Base-by-base conservation (phyloP, 2,329 filamentous ascomycete species). In the Lizonia empirigonia region DNA sequence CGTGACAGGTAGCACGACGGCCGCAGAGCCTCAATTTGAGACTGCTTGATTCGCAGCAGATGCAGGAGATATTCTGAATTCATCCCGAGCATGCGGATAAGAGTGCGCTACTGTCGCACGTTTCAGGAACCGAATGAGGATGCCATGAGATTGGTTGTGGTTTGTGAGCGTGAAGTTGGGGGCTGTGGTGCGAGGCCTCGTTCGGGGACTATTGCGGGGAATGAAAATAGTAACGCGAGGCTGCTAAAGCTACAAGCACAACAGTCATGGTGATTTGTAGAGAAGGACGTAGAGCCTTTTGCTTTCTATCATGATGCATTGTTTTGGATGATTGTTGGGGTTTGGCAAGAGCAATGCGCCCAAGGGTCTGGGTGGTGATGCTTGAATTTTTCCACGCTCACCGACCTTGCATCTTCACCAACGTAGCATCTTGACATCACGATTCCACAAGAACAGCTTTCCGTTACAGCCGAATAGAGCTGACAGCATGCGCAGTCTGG, bases 131-230 rank as follows among this genome's bases (percentile, higher is more conserved):
- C 36, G 37, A 15, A 22, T 32, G 41, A 24, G 42, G 41, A 10
- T 36, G 41, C 7, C 7, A n/a, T 38, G 26, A 32, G 41, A 46
- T 36, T 37, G 49, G 15, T 27, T 18, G n/a, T 24, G 30, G 23
- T 30, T 40, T 5, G 24, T 29, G 19, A 26, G 32, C 24, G 19
- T 29, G 39, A 32, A 15, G 34, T 13, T 32, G 18, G 44, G 33
- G 50, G 50, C 50, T 47, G 27, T 41, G 38, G 26, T 42, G 26
- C 2, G 18, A 47, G 44, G 50, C 44, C 44, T 48, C 33, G 13
- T 38, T 53, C 50, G 50, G 50, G 50, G 44, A 53, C 39, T 42
- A 37, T 23, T 38, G 50, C 38, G 50, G 50, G 48, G 33, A 37
- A 42, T 16, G 18, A 32, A 32, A 53, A 53, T 47, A 53, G 50